Percentiles rank a stretch among this genome's conserved stretches.
Conservation (phyloP, 495 filamentous ascomycete genomes). For the Articulospora tetracladia region DNA sequence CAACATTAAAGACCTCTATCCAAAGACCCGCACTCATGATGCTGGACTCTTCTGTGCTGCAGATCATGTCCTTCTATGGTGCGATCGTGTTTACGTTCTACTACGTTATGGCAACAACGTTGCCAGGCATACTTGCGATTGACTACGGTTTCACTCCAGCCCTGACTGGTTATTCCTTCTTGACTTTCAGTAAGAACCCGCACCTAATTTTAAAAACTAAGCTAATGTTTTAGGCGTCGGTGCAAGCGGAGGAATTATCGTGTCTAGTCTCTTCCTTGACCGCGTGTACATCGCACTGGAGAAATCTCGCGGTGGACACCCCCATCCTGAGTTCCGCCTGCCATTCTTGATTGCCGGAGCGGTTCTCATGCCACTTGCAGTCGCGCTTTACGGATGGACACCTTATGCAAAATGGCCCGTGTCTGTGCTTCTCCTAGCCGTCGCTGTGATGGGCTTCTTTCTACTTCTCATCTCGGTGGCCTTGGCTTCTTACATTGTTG, state of each 20-base stretch:
- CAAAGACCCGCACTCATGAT: slow-evolving; percentile 44
- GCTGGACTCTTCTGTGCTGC: slow-evolving; percentile 41
- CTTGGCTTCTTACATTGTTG: slow-evolving; percentile 51
- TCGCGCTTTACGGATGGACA: slow-evolving; percentile 46
- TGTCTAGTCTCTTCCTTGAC: slow-evolving; percentile 44
- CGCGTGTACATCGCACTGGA: slow-evolving; percentile 46
- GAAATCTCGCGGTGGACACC: slow-evolving; percentile 31
- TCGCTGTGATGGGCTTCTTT: slow-evolving; percentile 33
- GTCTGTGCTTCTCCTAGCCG: slow-evolving; percentile 33
- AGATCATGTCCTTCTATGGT: slow-evolving; percentile 45
- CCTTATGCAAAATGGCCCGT: slow-evolving; percentile 36
- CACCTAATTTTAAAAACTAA: neutral
- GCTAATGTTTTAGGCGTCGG: slow-evolving; percentile 41
- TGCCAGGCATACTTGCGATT: slow-evolving; percentile 45
- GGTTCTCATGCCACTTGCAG: slow-evolving; percentile 36
- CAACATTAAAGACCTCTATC: slow-evolving; percentile 34
- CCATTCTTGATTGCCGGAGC: slow-evolving; percentile 43
- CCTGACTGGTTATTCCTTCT: slow-evolving; percentile 40
- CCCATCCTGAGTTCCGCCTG: slow-evolving; percentile 46
- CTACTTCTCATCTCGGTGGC: slow-evolving; percentile 44
- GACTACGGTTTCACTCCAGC: slow-evolving; percentile 44
- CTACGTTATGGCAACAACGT: slow-evolving; percentile 49
- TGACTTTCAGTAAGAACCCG: slow-evolving; percentile 50
- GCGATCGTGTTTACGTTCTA: slow-evolving; percentile 46
- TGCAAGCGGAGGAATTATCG: slow-evolving; percentile 40